phyloP scores from a whole-genome alignment of 1,284 basidiomycete species.

The Somion occarium region DNA sequence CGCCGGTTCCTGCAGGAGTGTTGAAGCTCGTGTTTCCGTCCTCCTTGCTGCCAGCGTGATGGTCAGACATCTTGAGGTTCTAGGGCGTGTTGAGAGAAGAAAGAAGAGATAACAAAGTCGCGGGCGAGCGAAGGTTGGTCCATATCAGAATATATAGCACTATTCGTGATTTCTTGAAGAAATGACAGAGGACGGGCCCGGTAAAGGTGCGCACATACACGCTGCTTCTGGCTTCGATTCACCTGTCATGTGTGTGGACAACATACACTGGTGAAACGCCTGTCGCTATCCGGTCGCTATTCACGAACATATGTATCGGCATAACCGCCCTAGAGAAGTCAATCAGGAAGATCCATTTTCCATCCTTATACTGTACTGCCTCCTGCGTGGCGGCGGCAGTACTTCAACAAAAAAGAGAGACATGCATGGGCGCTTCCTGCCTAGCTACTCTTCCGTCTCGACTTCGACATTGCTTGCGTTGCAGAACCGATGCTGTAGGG shows the following conservation, averaged over 20 bases:
- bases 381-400: not conserved
- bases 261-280: not conserved
- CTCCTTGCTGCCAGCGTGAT: not conserved
- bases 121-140: no score
- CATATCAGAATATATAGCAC: not conserved
- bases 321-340: not conserved
- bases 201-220: not conserved
- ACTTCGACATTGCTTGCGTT: no score
- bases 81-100: not conserved
- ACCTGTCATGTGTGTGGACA: not conserved
- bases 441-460: no score
- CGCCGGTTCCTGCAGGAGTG: not conserved
- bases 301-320: no score
- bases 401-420: not conserved
- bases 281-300: no score
- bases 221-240: not conserved
- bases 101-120: not conserved
- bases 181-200: not conserved
- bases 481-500: no score
- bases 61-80: not conserved
- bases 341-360: not conserved
- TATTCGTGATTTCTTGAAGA: not conserved
- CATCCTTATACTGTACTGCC: no score
- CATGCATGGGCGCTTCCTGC: not conserved
- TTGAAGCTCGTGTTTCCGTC: not conserved